Base-by-base conservation (phyloP, 2,329 filamentous ascomycete genomes). In the Monascus ruber region DNA sequence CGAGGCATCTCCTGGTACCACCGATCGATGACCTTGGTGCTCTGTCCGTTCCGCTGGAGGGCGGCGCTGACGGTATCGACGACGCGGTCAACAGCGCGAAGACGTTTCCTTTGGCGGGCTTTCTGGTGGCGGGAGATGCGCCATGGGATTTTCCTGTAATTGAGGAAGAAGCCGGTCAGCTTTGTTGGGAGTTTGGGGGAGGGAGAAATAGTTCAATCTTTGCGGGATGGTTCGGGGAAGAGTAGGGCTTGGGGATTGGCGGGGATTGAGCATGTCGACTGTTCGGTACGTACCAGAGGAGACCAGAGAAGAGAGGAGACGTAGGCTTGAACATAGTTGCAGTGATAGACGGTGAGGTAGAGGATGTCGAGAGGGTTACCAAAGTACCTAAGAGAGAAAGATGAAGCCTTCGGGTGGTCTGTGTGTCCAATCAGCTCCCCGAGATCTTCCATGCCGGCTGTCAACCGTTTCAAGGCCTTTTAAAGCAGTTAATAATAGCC, bases 1-100 rank as follows among this genome's bases (percentile, higher is more conserved):
- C 79, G 83, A 24, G 91, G 91, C 91, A 98, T 98, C 66, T 94
- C 86, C 31, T 74, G 73, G 72, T 91, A 94, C 91, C 91, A 98
- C 57, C 81, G 70, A 63, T 94, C 83, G 42, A 98, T 72, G 39
- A 85, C 74, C 66, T 86, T 86, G 40, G 76, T 71, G 35, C 79
- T 75, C 43, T 79, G 76, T 55, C 79, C 72, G 42, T 83, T 72
- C 63, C 81, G 83, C 38, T 77, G 72, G 39, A 96, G 74, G 11
- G 89, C 88, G 34, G 70, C 74, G 56, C 86, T 84, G 46, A 98
- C 66, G 10, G 85, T 87, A 42, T 83, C 78, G 43, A 98, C 79
- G n/a, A 96, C 80, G 35, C 72, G 73, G 66, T 98, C 91, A 47
- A 98, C 88, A 39, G 81, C 78, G 47, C 84, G 81, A 47, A 95